Conservation (phyloP, 2,329 filamentous ascomycete genomes). For the Colletotrichum sojae region DNA sequence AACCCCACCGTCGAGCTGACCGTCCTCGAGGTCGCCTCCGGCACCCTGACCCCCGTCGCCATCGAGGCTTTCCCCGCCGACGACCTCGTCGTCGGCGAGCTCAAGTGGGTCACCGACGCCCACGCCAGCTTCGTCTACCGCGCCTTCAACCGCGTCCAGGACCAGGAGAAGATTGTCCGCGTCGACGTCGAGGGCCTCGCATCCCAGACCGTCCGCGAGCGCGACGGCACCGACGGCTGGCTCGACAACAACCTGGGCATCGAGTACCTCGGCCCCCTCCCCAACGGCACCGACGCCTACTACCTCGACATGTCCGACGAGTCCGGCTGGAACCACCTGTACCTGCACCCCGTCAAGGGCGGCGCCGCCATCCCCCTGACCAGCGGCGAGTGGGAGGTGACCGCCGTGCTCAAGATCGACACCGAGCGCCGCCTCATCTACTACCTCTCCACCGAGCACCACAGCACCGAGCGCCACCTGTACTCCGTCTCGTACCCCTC, state of each 20-base stretch:
- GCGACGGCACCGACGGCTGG: constrained; percentile 73
- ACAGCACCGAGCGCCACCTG: constrained; percentile 77
- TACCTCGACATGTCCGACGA: constrained; percentile 78
- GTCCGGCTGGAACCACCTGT: constrained; percentile 76
- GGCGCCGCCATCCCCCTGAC: constrained; percentile 72
- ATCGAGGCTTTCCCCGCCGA: constrained; percentile 72
- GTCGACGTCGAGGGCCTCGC: constrained; percentile 66
- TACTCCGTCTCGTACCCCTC: constrained; percentile 75
- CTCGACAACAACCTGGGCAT: constrained; percentile 72
- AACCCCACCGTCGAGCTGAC: constrained; percentile 76
- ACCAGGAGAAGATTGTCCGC: constrained; percentile 72
- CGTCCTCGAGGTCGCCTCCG: constrained; percentile 66
- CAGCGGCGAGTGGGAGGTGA: constrained; percentile 76
- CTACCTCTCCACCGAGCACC: constrained; percentile 75
- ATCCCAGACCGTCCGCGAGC: constrained; percentile 66
- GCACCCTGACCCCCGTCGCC: constrained; percentile 60
- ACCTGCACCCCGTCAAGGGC: constrained; percentile 72
- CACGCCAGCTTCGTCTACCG: constrained; percentile 75
- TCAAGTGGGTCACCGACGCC: constrained; percentile 75
- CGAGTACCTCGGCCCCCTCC: constrained; percentile 65
- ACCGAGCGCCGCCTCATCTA: constrained; percentile 69
- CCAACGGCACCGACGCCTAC: constrained; percentile 57
- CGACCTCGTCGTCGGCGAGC: constrained; percentile 76
- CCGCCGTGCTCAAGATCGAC: constrained; percentile 72
- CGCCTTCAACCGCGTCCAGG: constrained; percentile 78